Evolutionary conservation across 176 grass and related monocot species (phyloP), one percentile per base, ranked within the genome.

Genomic region (Aegilops umbellulata): DNA sequence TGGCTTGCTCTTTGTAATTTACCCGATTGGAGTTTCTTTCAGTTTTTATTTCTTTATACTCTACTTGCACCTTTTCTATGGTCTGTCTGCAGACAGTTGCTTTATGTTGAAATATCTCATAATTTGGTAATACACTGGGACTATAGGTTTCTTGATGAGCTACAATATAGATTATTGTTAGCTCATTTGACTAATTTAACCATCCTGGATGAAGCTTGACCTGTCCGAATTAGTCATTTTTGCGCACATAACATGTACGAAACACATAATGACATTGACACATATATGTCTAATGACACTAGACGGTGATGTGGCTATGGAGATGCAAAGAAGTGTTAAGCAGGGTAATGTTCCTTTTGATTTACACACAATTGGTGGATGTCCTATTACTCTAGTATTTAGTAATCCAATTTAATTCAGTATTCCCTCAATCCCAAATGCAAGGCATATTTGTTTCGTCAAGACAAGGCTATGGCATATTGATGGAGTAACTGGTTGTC

Each of bases 151-250:
- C 29, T 78, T 61, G 29, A 25, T 69, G 71, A 27, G 24, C 6
- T 69, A 41, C 19, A 57, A 75, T 84, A 35, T 49, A 31, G 39
- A 75, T 42, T 38, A 76, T 58, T 27, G 31, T 42, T 67, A 10
- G 44, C 61, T 44, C 14, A 26, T 61, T 85, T 57, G 2, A 82
- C 2, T 4, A 7, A 82, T 27, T 22, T 20, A 75, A 74, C 25
- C 39, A 69, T 81, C 35, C 16, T 26, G 15, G 9, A 25, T 57
- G 23, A 41, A 89, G 57, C 69, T 4, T 68, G 58, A 80, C 72
- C 57, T 76, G 25, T 55, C 12, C 5, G 22, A 67, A 29, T 67
- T 68, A 82, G 69, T 87, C 19, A 78, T 26, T 27, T 78, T 61
- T 71, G 57, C 1, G 5, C 36, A 79, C 58, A 73, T 55, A 39